A percentile compares a stretch with the other conserved stretches of the same genome.
Evolutionary conservation across 768 basidiomycete genomes (phyloP).

Genomic region (Mycena chlorophos): DNA sequence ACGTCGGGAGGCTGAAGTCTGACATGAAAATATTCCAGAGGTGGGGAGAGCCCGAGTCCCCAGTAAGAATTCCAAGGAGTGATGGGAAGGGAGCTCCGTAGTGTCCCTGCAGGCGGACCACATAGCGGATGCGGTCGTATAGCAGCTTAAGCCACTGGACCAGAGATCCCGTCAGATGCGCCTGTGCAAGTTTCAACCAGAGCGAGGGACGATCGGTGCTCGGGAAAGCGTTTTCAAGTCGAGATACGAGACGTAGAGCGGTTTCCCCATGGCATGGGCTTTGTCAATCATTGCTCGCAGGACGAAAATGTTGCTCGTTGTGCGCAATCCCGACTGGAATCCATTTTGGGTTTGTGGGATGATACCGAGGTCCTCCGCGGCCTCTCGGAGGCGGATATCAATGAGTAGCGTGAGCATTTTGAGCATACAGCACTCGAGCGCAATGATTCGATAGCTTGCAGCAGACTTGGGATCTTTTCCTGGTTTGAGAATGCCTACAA

Average conservation of each 20-base stretch:
- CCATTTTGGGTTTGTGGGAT: neutral
- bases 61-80: neutral
- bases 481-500: constrained; percentile 18
- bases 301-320: constrained; percentile 4
- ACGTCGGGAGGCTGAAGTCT: neutral
- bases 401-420: constrained; percentile 21
- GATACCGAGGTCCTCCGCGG: neutral
- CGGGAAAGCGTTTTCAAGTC: neutral
- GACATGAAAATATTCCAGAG: neutral
- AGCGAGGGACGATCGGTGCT: constrained; percentile 3
- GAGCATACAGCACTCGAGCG: constrained; percentile 26
- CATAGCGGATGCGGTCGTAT: neutral
- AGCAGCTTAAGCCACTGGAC: neutral
- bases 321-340: neutral
- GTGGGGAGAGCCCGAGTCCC: too few species aligned
- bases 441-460: constrained; percentile 22
- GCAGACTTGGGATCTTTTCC: constrained; percentile 11
- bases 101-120: neutral
- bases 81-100: neutral
- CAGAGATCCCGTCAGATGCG: neutral
- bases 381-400: constrained; percentile 1
- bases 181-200: constrained; percentile 1
- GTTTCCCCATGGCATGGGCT: neutral
- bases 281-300: neutral
- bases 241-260: neutral